A percentile compares a stretch with the other conserved stretches of the same genome.
Conservation (phyloP, 257 asterid genomes). For the Solanum sejunctum region DNA sequence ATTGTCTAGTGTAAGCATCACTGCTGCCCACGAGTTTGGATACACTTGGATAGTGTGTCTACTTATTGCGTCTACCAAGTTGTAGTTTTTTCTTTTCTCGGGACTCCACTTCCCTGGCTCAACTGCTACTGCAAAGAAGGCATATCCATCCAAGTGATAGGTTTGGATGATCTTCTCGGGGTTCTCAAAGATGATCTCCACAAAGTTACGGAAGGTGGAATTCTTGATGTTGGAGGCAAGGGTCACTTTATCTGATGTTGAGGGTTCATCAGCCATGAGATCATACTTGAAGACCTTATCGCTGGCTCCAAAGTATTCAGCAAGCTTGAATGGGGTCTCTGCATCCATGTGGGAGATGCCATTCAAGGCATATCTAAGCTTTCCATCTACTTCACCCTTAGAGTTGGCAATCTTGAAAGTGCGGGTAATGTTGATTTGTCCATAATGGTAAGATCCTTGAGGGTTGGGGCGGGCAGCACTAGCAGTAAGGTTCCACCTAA, state of each 20-base stretch:
- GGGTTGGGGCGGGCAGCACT: constrained; percentile 11
- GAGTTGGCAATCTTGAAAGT: background rate
- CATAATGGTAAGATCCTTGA: constrained; percentile 4
- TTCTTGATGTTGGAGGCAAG: background rate
- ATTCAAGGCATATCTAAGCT: background rate
- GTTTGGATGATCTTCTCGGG: background rate
- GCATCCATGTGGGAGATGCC: background rate
- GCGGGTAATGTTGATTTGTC: constrained; percentile 3
- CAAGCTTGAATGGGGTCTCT: constrained; percentile 3
- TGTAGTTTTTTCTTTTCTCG: background rate
- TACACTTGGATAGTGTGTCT: background rate
- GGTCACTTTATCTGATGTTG: background rate
- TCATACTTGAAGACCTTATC: background rate
- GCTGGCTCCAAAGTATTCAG: background rate
- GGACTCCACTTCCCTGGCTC: background rate
- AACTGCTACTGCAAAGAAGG: background rate
- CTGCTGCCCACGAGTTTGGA: background rate
- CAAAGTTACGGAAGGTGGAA: constrained; percentile 1
- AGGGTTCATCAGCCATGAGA: background rate
- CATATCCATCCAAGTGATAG: background rate
- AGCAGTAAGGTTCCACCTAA: constrained; percentile 5
- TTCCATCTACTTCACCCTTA: background rate
- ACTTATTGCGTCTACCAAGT: background rate
- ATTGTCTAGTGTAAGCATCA: background rate
- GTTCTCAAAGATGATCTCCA: constrained; percentile 1